phyloP scores from a whole-genome alignment of 2,329 filamentous ascomycete genomes.

The Orbilia brochopaga region DNA sequence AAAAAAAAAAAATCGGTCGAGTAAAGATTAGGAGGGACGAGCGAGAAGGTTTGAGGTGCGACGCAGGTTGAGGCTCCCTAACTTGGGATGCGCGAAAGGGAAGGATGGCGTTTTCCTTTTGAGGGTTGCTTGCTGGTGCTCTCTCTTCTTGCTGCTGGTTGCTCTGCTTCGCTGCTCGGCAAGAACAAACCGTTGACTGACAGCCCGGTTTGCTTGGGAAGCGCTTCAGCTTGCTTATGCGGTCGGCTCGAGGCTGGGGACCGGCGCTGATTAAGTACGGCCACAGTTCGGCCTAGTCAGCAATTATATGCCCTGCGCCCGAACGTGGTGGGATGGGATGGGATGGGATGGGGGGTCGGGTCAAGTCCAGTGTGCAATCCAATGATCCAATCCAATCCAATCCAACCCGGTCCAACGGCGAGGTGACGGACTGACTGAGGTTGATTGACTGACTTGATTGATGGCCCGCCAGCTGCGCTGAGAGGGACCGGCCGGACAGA shows the following conservation, averaged over 20 bases:
- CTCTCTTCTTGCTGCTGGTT: constrained; percentile 5
- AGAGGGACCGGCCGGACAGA: constrained; percentile 11
- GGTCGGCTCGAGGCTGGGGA: constrained; percentile 35
- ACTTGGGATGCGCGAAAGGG: constrained; percentile 26
- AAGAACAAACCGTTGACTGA: constrained; percentile 49
- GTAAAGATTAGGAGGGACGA: constrained; percentile 37
- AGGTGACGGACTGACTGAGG: constrained; percentile 4
- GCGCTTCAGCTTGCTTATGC: constrained; percentile 25
- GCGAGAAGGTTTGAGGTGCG: constrained; percentile 34
- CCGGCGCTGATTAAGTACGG: constrained; percentile 38
- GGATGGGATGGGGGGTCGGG: not conserved
- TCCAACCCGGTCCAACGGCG: constrained; percentile 1
- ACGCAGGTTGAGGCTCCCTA: constrained; percentile 40
- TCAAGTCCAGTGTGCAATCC: not conserved
- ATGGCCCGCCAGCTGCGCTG: constrained; percentile 3
- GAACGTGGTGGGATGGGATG: constrained; percentile 9
- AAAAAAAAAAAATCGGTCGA: constrained; percentile 5
- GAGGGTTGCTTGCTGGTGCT: constrained; percentile 14
- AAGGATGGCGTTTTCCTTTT: constrained; percentile 43
- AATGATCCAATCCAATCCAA: not conserved
- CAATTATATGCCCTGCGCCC: constrained; percentile 6
- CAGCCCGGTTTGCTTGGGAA: constrained; percentile 33
- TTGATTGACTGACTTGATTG: constrained; percentile 12
- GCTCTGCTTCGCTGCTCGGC: constrained; percentile 43
- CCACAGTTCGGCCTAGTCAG: constrained; percentile 21